phyloP scores from a whole-genome alignment of 139 green algal genomes.

The Tetraselmis striata region DNA sequence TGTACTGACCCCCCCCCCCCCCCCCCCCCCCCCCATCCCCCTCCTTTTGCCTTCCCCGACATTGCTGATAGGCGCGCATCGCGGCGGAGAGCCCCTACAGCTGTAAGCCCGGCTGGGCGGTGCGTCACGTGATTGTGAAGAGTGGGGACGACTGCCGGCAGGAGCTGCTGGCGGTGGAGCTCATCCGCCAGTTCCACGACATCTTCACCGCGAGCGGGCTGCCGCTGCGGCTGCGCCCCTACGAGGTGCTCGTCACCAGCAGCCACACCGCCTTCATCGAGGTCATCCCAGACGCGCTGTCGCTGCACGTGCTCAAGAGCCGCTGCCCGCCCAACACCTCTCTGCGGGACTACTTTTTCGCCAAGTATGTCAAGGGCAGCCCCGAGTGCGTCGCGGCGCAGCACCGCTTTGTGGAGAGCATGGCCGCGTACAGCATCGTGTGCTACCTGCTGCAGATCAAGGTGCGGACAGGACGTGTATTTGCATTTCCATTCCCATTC shows the following conservation, averaged over 20 bases:
- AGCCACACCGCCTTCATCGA: constrained; percentile 49
- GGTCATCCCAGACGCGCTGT: constrained; percentile 40
- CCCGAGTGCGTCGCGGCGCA: constrained; percentile 24
- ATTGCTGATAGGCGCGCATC: neutral
- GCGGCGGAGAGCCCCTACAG: neutral
- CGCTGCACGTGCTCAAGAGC: constrained; percentile 45
- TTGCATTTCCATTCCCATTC: too few relatives aligned
- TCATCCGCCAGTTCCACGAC: constrained; percentile 32
- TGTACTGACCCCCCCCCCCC: too few relatives aligned
- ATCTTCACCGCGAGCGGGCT: constrained; percentile 40
- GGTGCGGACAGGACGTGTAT: too few relatives aligned
- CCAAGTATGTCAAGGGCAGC: constrained; percentile 4
- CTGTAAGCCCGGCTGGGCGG: constrained; percentile 21
- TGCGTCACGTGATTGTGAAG: constrained; percentile 50
- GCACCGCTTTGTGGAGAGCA: constrained; percentile 49
- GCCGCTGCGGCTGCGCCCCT: constrained; percentile 41
- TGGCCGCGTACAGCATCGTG: constrained; percentile 54
- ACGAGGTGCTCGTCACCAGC: constrained; percentile 47
- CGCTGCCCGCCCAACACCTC: constrained; percentile 7
- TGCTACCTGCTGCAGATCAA: constrained; percentile 49
- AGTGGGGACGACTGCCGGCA: constrained; percentile 53
- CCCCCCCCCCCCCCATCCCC: too few relatives aligned
- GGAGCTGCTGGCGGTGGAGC: constrained; percentile 55
- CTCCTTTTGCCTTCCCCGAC: too few relatives aligned
- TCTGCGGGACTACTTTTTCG: constrained; percentile 38